Evolutionary conservation across 2,329 filamentous ascomycete genomes (phyloP).

Genomic region (Aspergillus caelatus): DNA sequence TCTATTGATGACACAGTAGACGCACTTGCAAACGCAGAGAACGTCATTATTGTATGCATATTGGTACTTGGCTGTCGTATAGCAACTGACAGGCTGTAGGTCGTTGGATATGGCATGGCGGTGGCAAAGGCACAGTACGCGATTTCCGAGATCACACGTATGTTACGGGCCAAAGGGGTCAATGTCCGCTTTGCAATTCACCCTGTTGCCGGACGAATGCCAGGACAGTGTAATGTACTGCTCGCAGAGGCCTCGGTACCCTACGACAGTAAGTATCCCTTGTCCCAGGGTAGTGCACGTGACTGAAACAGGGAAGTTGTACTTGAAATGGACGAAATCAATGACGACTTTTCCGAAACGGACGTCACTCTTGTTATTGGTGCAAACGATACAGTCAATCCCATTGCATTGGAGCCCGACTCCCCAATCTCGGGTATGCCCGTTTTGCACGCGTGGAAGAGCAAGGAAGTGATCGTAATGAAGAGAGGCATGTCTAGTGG

Average conservation of each 20-base stretch:
- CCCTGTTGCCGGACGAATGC: constrained; percentile 88
- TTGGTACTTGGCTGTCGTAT: neutral
- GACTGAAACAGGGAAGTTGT: constrained; percentile 57
- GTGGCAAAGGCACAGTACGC: constrained; percentile 93
- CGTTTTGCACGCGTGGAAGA: constrained; percentile 90
- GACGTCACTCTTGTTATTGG: constrained; percentile 88
- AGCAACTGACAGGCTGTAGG: constrained; percentile 21
- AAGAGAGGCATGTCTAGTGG: constrained; percentile 87
- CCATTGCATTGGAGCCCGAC: constrained; percentile 80
- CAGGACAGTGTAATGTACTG: constrained; percentile 88
- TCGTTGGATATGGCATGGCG: constrained; percentile 92
- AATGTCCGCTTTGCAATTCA: constrained; percentile 89
- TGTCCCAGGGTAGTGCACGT: neutral
- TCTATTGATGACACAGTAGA: constrained; percentile 81
- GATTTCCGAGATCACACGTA: constrained; percentile 76
- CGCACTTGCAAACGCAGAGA: constrained; percentile 73
- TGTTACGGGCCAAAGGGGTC: constrained; percentile 73
- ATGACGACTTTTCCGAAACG: constrained; percentile 84
- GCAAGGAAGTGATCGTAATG: constrained; percentile 90
- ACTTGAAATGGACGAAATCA: constrained; percentile 94
- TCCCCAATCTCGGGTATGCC: constrained; percentile 91
- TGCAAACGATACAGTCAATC: constrained; percentile 91
- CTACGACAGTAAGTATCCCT: constrained; percentile 68
- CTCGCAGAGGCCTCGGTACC: constrained; percentile 85
- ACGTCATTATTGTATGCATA: constrained; percentile 70